A percentile compares a stretch with the other conserved stretches of the same genome.
These are phyloP conservation scores for Phytophthora lateralis DNA, from an alignment of 352 stramenopile genomes.

Conservation along the genomic window DNA sequence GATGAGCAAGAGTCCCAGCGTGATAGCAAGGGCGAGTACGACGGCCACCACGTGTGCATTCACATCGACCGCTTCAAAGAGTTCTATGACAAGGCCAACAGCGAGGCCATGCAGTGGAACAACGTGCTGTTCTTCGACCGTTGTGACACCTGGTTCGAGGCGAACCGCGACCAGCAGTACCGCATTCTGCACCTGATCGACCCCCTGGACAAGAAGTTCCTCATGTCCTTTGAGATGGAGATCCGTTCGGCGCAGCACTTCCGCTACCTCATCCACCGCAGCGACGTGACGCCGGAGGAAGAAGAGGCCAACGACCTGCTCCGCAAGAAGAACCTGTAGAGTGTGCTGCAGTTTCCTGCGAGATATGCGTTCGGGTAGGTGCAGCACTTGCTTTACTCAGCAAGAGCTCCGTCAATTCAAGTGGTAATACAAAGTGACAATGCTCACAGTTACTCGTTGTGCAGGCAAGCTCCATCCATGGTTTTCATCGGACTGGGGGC, in stretches of 20 bases:
- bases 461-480: neutral
- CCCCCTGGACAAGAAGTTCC: slow-evolving; percentile 61
- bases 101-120: slow-evolving; percentile 74
- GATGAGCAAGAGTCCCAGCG: slow-evolving; percentile 58
- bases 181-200: slow-evolving; percentile 72
- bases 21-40: slow-evolving; percentile 67
- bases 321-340: slow-evolving; percentile 66
- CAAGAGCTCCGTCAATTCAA: slow-evolving; percentile 28
- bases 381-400: slow-evolving; percentile 14
- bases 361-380: slow-evolving; percentile 15
- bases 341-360: slow-evolving; percentile 10
- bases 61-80: slow-evolving; percentile 76
- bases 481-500: neutral
- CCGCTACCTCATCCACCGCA: slow-evolving; percentile 69
- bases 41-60: slow-evolving; percentile 79
- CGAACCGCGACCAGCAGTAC: slow-evolving; percentile 75
- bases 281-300: slow-evolving; percentile 54
- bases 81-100: slow-evolving; percentile 59
- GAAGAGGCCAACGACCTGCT: slow-evolving; percentile 60
- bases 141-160: slow-evolving; percentile 68
- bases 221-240: slow-evolving; percentile 76
- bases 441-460: slow-evolving; percentile 4
- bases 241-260: slow-evolving; percentile 74
- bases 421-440: slow-evolving; percentile 31
- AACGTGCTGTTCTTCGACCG: slow-evolving; percentile 76